A percentile compares a stretch with the other conserved stretches of the same genome.
These are phyloP conservation scores for Fraxinus angustifolia DNA, from an alignment of 305 asterid genomes.

Conservation along the genomic window DNA sequence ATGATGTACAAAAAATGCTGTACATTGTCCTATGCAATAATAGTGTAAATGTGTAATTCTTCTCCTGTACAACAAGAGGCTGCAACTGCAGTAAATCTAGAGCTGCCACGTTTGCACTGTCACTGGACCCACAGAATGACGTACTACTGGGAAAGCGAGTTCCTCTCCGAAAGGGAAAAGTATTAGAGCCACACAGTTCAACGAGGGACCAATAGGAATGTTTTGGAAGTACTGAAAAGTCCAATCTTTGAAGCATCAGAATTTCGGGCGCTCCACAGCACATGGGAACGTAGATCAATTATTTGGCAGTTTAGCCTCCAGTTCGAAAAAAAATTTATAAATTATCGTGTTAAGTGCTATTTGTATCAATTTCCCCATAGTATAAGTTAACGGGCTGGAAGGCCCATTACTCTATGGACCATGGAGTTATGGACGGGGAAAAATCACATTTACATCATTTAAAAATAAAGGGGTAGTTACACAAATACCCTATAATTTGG, in stretches of 20 bases:
- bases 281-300: background rate
- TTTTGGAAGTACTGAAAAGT: constrained; percentile 14
- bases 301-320: background rate
- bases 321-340: too few species aligned
- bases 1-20: too few species aligned
- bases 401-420: background rate
- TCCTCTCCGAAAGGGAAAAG: background rate
- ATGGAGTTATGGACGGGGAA: background rate
- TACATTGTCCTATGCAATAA: too few species aligned
- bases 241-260: background rate
- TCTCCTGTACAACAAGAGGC: background rate
- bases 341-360: background rate
- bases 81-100: background rate
- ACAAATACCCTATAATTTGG: too few species aligned
- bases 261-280: background rate
- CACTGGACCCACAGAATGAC: too few species aligned
- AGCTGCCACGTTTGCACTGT: background rate
- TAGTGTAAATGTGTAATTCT: background rate
- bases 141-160: too few species aligned
- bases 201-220: background rate
- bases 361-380: background rate
- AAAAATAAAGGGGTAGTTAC: too few species aligned
- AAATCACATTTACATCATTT: too few species aligned
- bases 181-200: constrained; percentile 1
- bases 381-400: background rate